Percentiles rank a stretch among this genome's conserved stretches.
These are phyloP conservation scores for Podaxis pistillaris DNA, from an alignment of 768 basidiomycete genomes.

Conservation along the genomic window DNA sequence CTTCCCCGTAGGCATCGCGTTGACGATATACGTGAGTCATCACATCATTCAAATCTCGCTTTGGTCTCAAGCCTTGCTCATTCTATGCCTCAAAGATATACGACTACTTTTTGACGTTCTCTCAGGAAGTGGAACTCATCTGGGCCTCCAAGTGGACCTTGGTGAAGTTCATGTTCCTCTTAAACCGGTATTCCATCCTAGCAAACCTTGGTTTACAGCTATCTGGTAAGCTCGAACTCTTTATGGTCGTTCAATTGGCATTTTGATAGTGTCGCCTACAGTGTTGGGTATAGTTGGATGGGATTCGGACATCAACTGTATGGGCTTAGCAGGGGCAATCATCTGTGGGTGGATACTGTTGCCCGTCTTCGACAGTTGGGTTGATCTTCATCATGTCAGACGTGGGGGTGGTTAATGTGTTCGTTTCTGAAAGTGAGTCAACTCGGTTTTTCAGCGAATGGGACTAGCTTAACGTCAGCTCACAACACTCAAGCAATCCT, in stretches of 20 bases:
- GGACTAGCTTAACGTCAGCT: background rate
- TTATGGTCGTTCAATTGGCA: background rate
- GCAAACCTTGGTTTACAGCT: constrained; percentile 17
- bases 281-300: background rate
- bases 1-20: too few relatives aligned
- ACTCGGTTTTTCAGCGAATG: background rate
- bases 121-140: constrained; percentile 19
- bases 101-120: constrained; percentile 24
- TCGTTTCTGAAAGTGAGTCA: too few relatives aligned
- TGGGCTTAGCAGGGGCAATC: background rate
- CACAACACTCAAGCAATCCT: background rate
- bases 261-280: background rate
- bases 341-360: background rate
- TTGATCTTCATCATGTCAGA: background rate
- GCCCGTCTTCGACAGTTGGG: background rate
- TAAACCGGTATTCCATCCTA: constrained; percentile 25
- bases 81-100: background rate
- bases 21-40: too few relatives aligned
- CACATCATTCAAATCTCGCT: too few relatives aligned
- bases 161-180: constrained; percentile 25
- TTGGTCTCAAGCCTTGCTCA: too few relatives aligned
- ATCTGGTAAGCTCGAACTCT: background rate
- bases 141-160: constrained; percentile 24
- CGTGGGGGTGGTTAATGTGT: background rate
- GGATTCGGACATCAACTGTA: background rate